Evolutionary conservation across 2,329 filamentous ascomycete genomes (phyloP).

Genomic region (Nakataea oryzae): DNA sequence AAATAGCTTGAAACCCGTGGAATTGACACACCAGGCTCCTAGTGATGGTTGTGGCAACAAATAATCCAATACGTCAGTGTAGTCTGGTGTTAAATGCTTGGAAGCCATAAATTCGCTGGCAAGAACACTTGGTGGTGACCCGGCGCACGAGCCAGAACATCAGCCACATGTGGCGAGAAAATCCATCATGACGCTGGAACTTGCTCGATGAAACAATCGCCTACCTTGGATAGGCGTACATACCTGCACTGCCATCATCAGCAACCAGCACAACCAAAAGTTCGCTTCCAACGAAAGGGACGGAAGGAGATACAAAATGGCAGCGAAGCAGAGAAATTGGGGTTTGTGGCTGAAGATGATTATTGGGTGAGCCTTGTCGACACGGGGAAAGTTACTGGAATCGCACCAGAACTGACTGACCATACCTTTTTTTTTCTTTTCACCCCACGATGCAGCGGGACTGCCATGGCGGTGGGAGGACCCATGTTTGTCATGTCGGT

Average conservation of each 20-base stretch:
- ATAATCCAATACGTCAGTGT: too few species aligned
- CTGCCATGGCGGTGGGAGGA: slow-evolving; percentile 66
- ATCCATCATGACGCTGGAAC: background rate
- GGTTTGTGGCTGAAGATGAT: slow-evolving; percentile 58
- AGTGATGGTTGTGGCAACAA: too few species aligned
- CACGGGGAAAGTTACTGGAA: slow-evolving; percentile 6
- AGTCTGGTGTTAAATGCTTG: too few species aligned
- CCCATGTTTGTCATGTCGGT: slow-evolving; percentile 75
- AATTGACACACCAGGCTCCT: too few species aligned
- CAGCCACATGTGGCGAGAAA: background rate
- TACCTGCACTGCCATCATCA: background rate
- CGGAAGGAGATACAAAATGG: background rate
- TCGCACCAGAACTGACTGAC: background rate
- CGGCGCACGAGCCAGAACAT: background rate
- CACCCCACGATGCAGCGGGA: slow-evolving; percentile 43
- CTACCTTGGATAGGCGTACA: too few species aligned
- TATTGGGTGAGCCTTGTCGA: slow-evolving; percentile 42
- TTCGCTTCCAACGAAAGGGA: slow-evolving; percentile 39
- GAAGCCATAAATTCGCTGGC: background rate
- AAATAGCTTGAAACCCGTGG: too few species aligned
- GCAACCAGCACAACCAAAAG: slow-evolving; percentile 2
- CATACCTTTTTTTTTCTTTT: background rate
- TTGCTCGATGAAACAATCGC: background rate
- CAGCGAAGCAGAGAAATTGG: background rate
- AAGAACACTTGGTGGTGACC: background rate